Base-by-base conservation (phyloP, 2,329 filamentous ascomycete species). In the Penicillium sp. region DNA sequence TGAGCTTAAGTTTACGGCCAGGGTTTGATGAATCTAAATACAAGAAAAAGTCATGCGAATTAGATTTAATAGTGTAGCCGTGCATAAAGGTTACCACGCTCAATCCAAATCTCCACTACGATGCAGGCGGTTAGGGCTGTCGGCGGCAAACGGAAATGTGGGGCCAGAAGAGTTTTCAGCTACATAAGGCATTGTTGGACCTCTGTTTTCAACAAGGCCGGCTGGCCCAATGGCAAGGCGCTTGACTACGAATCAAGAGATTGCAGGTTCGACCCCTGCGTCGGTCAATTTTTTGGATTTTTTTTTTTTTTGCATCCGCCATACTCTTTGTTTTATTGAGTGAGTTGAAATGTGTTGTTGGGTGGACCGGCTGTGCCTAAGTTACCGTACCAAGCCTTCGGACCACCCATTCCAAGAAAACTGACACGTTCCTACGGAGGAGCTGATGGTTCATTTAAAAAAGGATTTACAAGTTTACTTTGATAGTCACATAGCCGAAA, bases 191-290 rank as follows among this genome's bases (percentile, higher is more conserved):
- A 19, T 10, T 39, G 19, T 10, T 39, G 35, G 35, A 3, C 4
- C 3, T 13, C 11, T 10, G 1, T 13, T 5, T 39, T 37, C 35
- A 51, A 51, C 19, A 37, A 49, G 68, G 68, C 62, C 68, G 63
- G 67, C 67, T 77, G 75, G 75, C 76, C 75, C 74, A 78, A 78
- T 78, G 77, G 77, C 72, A 79, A 79, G 75, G 77, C 76, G 77
- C 74, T 78, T 79, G 77, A 79, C 77, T 79, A 78, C 77, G 77
- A 77, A 79, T 79, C 77, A 78, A 77, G 74, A 79, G 77, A 78
- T 78, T 79, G 75, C 73, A 77, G 76, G 77, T 79, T 78, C 75
- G 75, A 79, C 50, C 64, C 71, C 71, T 72, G 70, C 70, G 71
- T 73, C 67, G 70, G 70, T 73, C 71, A 73, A 41, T 60, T 37